phyloP scores from a whole-genome alignment of 345 rosid species.

The Lepidium aucheri region DNA sequence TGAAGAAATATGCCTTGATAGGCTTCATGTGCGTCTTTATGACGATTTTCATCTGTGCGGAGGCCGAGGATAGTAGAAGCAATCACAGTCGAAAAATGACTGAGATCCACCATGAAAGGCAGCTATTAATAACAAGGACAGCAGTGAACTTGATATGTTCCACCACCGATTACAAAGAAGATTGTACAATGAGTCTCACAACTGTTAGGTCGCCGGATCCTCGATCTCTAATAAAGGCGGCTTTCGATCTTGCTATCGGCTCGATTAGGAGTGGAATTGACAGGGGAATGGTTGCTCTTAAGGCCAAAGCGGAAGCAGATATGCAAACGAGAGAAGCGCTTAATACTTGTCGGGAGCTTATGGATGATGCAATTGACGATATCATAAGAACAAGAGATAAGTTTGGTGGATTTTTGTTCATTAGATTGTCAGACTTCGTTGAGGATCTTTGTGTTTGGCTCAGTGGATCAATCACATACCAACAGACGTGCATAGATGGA shows the following conservation, averaged over 20 bases:
- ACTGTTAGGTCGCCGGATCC: slow-evolving; percentile 43
- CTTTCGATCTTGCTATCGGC: slow-evolving; percentile 37
- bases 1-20: background rate
- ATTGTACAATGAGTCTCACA: slow-evolving; percentile 39
- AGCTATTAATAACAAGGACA: slow-evolving; percentile 8
- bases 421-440: slow-evolving; percentile 27
- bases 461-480: slow-evolving; percentile 64
- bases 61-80: background rate
- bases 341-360: slow-evolving; percentile 40
- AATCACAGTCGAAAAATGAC: background rate
- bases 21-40: background rate
- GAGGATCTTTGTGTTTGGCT: slow-evolving; percentile 62
- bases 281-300: slow-evolving; percentile 28
- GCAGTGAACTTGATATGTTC: slow-evolving; percentile 48
- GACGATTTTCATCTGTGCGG: background rate
- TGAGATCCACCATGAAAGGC: slow-evolving; percentile 13
- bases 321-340: slow-evolving; percentile 49
- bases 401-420: slow-evolving; percentile 32
- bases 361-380: slow-evolving; percentile 51
- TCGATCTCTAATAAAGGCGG: slow-evolving; percentile 39
- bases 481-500: slow-evolving; percentile 68
- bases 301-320: slow-evolving; percentile 42
- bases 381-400: slow-evolving; percentile 37
- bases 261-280: slow-evolving; percentile 35
- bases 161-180: slow-evolving; percentile 49